Percentiles rank a stretch among this genome's conserved stretches.
Evolutionary conservation across 2,329 filamentous ascomycete species (phyloP).

Genomic region (Bipolaris victoriae): DNA sequence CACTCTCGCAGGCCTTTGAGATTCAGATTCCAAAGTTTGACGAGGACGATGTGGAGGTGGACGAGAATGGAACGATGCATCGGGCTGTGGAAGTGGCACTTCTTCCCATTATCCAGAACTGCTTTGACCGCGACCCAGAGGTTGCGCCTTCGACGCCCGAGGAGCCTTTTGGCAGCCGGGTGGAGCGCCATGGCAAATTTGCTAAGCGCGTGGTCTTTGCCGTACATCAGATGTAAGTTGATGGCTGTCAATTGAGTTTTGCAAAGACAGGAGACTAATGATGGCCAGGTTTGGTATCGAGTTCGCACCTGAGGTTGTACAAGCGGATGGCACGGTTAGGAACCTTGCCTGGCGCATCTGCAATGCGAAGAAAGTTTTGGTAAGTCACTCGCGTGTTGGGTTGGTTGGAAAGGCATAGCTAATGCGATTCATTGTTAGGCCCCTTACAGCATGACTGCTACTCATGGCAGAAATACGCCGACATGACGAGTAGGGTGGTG

Average conservation of each 20-base stretch:
- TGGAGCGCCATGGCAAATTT: slow-evolving; percentile 88
- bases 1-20: slow-evolving; percentile 91
- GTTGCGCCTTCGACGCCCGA: slow-evolving; percentile 82
- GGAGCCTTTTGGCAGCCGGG: slow-evolving; percentile 82
- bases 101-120: slow-evolving; percentile 85
- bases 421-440: slow-evolving; percentile 36
- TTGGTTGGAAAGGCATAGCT: not conserved
- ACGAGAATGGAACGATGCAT: slow-evolving; percentile 67
- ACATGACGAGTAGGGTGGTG: slow-evolving; percentile 8
- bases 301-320: slow-evolving; percentile 89
- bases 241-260: not conserved
- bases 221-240: slow-evolving; percentile 83
- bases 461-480: slow-evolving; percentile 51
- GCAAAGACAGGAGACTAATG: not conserved
- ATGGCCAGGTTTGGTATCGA: slow-evolving; percentile 78
- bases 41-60: slow-evolving; percentile 69
- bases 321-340: slow-evolving; percentile 86
- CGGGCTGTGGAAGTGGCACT: slow-evolving; percentile 76
- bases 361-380: slow-evolving; percentile 93
- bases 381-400: slow-evolving; percentile 56
- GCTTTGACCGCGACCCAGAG: slow-evolving; percentile 88
- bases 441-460: slow-evolving; percentile 58
- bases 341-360: slow-evolving; percentile 94
- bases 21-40: slow-evolving; percentile 83
- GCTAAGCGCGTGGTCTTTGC: slow-evolving; percentile 90